These are phyloP conservation scores for Smallanthus sonchifolius DNA, from an alignment of 129 eudicot species.

Conservation along the genomic window DNA sequence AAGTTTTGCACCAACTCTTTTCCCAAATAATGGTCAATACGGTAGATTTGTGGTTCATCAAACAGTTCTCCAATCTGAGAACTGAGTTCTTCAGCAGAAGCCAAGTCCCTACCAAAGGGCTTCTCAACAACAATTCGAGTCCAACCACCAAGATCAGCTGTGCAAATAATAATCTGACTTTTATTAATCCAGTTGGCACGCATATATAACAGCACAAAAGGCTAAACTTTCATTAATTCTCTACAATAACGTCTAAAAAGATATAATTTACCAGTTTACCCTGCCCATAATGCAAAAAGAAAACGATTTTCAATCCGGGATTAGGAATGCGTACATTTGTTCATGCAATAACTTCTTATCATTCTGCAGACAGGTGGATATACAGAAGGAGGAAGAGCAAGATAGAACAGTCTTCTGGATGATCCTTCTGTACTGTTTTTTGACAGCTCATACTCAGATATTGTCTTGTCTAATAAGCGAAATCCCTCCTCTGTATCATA, in stretches of 20 bases:
- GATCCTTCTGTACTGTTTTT: conserved; percentile 58
- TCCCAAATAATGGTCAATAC: conserved; percentile 97
- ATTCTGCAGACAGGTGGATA: conserved; percentile 95
- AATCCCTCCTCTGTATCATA: conserved; percentile 86
- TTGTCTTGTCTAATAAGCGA: conserved; percentile 59
- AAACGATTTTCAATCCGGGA: neutral
- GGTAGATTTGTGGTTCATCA: conserved; percentile 92
- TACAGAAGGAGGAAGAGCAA: conserved; percentile 99
- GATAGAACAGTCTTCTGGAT: conserved; percentile 88
- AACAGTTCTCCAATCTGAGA: conserved; percentile 89
- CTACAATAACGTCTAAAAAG: neutral
- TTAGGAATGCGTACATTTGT: conserved; percentile 53
- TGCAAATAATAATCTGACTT: neutral
- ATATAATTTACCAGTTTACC: neutral
- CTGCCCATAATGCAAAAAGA: conserved; percentile 7
- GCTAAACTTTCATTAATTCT: neutral
- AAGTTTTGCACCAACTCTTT: conserved; percentile 96
- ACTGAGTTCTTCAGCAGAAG: conserved; percentile 90
- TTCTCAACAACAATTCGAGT: conserved; percentile 97
- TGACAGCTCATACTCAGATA: conserved; percentile 64
- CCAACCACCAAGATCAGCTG: conserved; percentile 99
- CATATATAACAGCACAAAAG: neutral
- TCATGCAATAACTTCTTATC: conserved; percentile 73
- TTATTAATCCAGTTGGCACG: conserved; percentile 9
- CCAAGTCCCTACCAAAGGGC: conserved; percentile 97